Evolutionary conservation across 805 yeast genomes (phyloP).

Genomic region (Cyberlindnera americana): DNA sequence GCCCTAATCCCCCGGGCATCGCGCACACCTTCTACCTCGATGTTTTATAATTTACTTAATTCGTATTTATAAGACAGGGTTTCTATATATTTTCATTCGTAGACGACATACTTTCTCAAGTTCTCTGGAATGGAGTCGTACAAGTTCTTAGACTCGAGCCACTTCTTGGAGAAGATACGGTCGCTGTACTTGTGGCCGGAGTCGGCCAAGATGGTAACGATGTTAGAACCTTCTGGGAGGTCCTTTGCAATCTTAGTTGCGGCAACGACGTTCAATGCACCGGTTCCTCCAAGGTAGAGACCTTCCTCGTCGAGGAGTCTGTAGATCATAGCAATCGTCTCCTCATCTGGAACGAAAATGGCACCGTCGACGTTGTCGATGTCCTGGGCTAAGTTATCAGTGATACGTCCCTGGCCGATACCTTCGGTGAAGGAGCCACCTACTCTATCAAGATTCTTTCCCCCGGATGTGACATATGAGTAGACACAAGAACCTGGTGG

Average conservation of each 20-base stretch:
- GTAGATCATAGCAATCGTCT: conserved; percentile 80
- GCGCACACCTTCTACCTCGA: no score
- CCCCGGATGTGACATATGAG: conserved; percentile 69
- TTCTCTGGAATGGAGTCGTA: conserved; percentile 65
- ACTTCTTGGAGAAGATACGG: conserved; percentile 68
- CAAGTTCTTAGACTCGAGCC: conserved; percentile 71
- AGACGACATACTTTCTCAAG: conserved; percentile 62
- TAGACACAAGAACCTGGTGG: conserved; percentile 91
- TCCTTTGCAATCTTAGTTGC: conserved; percentile 72
- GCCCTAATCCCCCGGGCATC: no score
- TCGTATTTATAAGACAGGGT: no score
- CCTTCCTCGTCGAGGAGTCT: conserved; percentile 87
- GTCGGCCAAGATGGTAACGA: conserved; percentile 87
- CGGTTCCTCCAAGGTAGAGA: conserved; percentile 84
- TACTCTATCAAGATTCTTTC: conserved; percentile 60
- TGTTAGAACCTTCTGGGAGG: conserved; percentile 74
- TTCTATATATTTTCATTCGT: conserved; percentile 10
- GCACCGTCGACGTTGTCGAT: conserved; percentile 78
- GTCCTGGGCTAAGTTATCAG: conserved; percentile 74
- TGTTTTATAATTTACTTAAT: no score
- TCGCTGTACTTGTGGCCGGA: conserved; percentile 88
- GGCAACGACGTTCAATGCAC: conserved; percentile 87
- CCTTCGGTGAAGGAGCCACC: conserved; percentile 95
- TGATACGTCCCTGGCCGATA: conserved; percentile 92
- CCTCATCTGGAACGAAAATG: conserved; percentile 70